phyloP scores from a whole-genome alignment of 148 eudicot species.

The Mesembryanthemum crystallinum region DNA sequence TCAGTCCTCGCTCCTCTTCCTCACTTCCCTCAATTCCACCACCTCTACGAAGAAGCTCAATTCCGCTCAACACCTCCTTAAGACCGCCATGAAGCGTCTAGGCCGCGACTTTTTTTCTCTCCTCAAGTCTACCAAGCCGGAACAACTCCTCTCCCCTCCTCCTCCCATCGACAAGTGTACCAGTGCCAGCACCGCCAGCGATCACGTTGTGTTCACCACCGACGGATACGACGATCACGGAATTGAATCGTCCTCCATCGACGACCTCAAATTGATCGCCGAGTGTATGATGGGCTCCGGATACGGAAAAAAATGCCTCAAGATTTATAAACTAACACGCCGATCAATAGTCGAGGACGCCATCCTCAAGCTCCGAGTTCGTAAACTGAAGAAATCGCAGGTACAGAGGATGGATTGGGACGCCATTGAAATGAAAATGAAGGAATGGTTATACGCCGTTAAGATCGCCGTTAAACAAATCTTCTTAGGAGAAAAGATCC shows the following conservation, averaged over 20 bases:
- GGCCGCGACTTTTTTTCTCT: conserved; percentile 55
- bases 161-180: no score
- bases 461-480: conserved; percentile 43
- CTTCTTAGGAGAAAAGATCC: conserved; percentile 55
- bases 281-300: conserved; percentile 72
- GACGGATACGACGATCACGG: neutral
- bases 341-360: conserved; percentile 40
- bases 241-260: conserved; percentile 26
- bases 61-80: conserved; percentile 49
- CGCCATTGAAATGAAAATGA: conserved; percentile 42
- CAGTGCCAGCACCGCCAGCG: no score
- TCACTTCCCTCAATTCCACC: conserved; percentile 20
- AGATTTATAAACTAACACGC: conserved; percentile 51
- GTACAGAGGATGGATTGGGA: conserved; percentile 64
- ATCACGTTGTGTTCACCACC: neutral
- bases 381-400: conserved; percentile 27
- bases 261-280: conserved; percentile 56
- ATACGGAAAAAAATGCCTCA: conserved; percentile 60
- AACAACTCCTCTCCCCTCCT: conserved; percentile 36
- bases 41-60: conserved; percentile 37
- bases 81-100: conserved; percentile 57
- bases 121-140: conserved; percentile 36
- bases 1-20: conserved; percentile 44
- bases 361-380: conserved; percentile 16
- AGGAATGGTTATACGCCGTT: conserved; percentile 44